A percentile compares a stretch with the other conserved stretches of the same genome.
phyloP scores from a whole-genome alignment of 768 basidiomycete genomes.

The Mycena polygramma region DNA sequence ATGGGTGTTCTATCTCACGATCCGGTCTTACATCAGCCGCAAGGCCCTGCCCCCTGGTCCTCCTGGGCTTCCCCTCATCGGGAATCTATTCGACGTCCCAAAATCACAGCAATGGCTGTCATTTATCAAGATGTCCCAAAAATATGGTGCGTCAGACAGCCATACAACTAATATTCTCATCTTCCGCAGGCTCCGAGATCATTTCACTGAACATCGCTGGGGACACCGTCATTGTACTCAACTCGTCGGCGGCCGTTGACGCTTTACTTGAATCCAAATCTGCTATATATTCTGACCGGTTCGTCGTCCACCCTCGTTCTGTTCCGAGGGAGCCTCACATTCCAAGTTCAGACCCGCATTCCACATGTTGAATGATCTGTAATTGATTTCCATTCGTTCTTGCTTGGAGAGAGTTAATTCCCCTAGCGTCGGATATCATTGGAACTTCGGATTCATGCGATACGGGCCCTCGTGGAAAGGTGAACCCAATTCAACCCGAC shows the following conservation, averaged over 20 bases:
- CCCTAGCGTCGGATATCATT: conserved; percentile 10
- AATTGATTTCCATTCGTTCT: not conserved
- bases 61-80: conserved; percentile 9
- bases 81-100: conserved; percentile 12
- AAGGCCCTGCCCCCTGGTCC: conserved; percentile 20
- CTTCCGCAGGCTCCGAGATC: conserved; percentile 18
- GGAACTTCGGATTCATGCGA: conserved; percentile 18
- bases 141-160: conserved; percentile 15
- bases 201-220: conserved; percentile 21
- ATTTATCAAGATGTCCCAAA: conserved; percentile 14
- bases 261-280: conserved; percentile 19
- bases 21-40: not conserved
- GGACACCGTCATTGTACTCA: conserved; percentile 23
- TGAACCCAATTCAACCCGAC: too few relatives aligned
- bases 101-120: conserved; percentile 17
- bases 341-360: conserved; percentile 12
- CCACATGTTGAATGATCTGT: conserved; percentile 30
- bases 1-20: not conserved
- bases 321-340: too few relatives aligned
- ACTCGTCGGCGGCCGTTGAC: conserved; percentile 6
- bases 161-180: not conserved
- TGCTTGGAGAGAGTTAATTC: not conserved
- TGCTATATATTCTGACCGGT: conserved; percentile 29
- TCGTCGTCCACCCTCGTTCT: not conserved
- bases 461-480: conserved; percentile 17